Conservation (phyloP, 2,329 filamentous ascomycete species). For the Parafenestella ontariensis region DNA sequence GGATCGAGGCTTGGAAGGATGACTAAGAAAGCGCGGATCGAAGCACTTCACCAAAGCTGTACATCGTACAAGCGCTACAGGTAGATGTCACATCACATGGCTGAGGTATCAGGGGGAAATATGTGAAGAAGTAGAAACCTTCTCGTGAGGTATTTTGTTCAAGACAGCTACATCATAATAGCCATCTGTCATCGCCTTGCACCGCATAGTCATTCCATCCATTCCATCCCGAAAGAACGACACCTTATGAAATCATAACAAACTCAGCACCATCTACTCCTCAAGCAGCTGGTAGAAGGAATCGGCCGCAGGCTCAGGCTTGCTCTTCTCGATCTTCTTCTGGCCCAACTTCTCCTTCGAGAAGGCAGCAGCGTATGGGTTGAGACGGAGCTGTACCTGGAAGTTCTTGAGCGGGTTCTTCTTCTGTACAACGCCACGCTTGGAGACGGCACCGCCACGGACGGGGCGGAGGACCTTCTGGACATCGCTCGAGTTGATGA, state of each 20-base stretch:
- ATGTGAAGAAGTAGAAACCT: slow-evolving; percentile 26
- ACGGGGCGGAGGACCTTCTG: slow-evolving; percentile 93
- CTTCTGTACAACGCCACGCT: slow-evolving; percentile 94
- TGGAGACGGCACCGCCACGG: slow-evolving; percentile 88
- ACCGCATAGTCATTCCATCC: slow-evolving; percentile 27
- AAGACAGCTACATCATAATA: slow-evolving; percentile 39
- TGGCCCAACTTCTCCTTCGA: slow-evolving; percentile 83
- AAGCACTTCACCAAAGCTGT: not conserved
- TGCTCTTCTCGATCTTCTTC: slow-evolving; percentile 67
- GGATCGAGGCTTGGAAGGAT: not conserved
- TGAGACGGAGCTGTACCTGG: slow-evolving; percentile 97
- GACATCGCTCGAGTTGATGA: slow-evolving; percentile 99
- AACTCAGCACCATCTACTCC: slow-evolving; percentile 51
- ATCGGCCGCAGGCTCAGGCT: slow-evolving; percentile 64
- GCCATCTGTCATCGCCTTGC: slow-evolving; percentile 27
- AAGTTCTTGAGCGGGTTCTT: slow-evolving; percentile 99
- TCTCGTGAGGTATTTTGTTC: slow-evolving; percentile 32
- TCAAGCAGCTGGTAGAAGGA: slow-evolving; percentile 58
- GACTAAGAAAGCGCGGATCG: not conserved
- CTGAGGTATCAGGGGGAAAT: not conserved
- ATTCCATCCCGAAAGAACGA: slow-evolving; percentile 32
- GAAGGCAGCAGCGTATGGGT: slow-evolving; percentile 95
- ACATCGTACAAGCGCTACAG: not conserved
- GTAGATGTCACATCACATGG: not conserved
- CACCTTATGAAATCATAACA: slow-evolving; percentile 33